Conservation (phyloP, 2,329 filamentous ascomycete genomes). For the Epichloe baconii region DNA sequence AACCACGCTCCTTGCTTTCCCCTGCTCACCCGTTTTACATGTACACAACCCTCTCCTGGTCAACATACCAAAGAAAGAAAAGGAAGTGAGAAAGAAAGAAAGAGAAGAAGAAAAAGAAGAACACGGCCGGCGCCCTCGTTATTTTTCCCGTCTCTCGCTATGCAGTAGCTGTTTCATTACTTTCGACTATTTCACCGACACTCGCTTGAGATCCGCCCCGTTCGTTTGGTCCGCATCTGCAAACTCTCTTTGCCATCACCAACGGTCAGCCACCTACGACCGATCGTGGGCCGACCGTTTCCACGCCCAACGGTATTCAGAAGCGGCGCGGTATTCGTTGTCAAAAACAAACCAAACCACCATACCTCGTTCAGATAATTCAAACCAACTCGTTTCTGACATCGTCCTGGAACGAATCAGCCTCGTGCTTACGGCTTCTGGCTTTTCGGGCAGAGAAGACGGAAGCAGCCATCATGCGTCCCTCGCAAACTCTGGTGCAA, state of each 20-base stretch:
- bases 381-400: neutral
- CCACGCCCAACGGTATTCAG: neutral
- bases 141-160: constrained; percentile 11
- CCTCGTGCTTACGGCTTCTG: neutral
- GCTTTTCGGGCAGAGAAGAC: neutral
- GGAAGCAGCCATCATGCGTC: constrained; percentile 27
- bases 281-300: constrained; percentile 1
- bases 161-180: neutral
- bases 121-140: neutral
- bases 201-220: constrained; percentile 4
- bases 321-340: neutral
- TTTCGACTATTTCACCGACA: constrained; percentile 6
- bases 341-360: neutral
- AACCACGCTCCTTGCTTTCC: neutral
- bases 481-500: constrained; percentile 31
- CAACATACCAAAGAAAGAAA: neutral
- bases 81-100: neutral
- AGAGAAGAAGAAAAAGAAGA: neutral
- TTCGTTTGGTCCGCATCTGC: neutral
- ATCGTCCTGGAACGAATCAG: neutral
- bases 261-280: constrained; percentile 4
- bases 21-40: neutral
- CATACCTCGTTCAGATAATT: neutral
- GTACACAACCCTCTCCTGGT: neutral
- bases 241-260: neutral